These are phyloP conservation scores for Seminavis robusta DNA, from an alignment of 108 stramenopile species.

Conservation along the genomic window DNA sequence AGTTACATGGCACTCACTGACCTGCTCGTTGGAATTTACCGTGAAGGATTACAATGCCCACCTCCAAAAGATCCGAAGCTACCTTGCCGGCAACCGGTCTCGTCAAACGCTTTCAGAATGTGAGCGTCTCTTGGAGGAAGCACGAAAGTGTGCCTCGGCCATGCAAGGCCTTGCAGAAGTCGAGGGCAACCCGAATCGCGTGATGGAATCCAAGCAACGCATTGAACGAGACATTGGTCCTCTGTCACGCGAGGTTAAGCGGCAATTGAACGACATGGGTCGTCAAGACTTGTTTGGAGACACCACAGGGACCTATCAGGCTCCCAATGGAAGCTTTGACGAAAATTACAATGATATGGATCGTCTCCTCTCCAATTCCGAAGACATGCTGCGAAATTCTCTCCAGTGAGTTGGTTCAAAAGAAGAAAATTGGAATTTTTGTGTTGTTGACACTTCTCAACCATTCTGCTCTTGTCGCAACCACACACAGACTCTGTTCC, in stretches of 20 bases:
- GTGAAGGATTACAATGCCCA: slow-evolving; percentile 63
- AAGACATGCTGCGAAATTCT: slow-evolving; percentile 69
- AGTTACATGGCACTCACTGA: background rate
- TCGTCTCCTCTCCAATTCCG: slow-evolving; percentile 50
- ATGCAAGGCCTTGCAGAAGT: slow-evolving; percentile 79
- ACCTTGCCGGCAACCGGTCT: slow-evolving; percentile 46
- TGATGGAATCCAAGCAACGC: slow-evolving; percentile 49
- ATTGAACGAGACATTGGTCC: slow-evolving; percentile 66
- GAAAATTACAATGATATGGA: slow-evolving; percentile 33
- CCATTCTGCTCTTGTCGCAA: background rate
- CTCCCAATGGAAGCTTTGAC: slow-evolving; percentile 21
- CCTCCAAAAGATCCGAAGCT: slow-evolving; percentile 62
- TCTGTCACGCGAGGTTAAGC: slow-evolving; percentile 52
- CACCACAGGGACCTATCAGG: too few species aligned
- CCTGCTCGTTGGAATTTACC: background rate
- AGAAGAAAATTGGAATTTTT: background rate
- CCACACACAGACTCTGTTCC: slow-evolving; percentile 32
- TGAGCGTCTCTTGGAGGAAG: slow-evolving; percentile 52
- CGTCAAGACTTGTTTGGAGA: slow-evolving; percentile 43
- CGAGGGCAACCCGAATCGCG: slow-evolving; percentile 62
- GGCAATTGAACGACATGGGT: slow-evolving; percentile 13
- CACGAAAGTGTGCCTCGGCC: slow-evolving; percentile 58
- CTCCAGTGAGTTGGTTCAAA: slow-evolving; percentile 39
- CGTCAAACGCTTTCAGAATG: slow-evolving; percentile 45
- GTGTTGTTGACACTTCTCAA: background rate